Base-by-base conservation (phyloP, 345 rosid genomes). In the Sonneratia alba region DNA sequence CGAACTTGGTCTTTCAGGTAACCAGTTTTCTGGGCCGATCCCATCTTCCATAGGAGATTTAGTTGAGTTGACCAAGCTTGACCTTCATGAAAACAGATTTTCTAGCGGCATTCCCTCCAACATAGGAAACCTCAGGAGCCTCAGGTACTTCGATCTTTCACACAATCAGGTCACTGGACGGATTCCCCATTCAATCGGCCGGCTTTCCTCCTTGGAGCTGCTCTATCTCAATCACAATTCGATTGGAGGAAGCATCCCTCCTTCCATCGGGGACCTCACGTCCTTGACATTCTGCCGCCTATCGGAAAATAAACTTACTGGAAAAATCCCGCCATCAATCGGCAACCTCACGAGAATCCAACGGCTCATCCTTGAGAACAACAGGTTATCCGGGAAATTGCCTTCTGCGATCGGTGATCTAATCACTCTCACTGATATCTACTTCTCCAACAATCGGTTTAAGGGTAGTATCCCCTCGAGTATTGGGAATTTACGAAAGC, bases 361-460 rank as follows among this genome's bases (percentile, higher is more conserved):
- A 70, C 78, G 87, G 68, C 77, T 88, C 6, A 83, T 81, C 70
- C 86, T 88, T 27, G 85, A 85, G 75, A 81, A 86, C 77, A 88
- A 88, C 83, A 79, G 43, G 80, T 85, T 88, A 27, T 57, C 82
- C 2, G 92, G 92, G 22, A 76, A 79, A 34, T 32, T 82, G 38
- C 92, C 88, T 9, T 57, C 76, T 36, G 69, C 85, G 16, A 74
- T 86, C 19, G 92, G 88, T 32, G 71, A 68, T 42, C 83, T 88
- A n/a, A 68, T 71, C 2, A 72, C 74, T 56, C 88, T 85, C n/a
- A 81, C 92, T 36, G 92, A 84, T 9, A 53, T 88, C 34, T 83
- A 73, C 77, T 77, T 86, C 75, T 83, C 90, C 8, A 85, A 78
- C 76, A 88, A 86, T 72, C 47, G 47, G 47, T 80, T 88, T 2